A percentile compares a stretch with the other conserved stretches of the same genome.
phyloP scores from a whole-genome alignment of 495 filamentous ascomycete genomes.

The Podospora anserina region DNA sequence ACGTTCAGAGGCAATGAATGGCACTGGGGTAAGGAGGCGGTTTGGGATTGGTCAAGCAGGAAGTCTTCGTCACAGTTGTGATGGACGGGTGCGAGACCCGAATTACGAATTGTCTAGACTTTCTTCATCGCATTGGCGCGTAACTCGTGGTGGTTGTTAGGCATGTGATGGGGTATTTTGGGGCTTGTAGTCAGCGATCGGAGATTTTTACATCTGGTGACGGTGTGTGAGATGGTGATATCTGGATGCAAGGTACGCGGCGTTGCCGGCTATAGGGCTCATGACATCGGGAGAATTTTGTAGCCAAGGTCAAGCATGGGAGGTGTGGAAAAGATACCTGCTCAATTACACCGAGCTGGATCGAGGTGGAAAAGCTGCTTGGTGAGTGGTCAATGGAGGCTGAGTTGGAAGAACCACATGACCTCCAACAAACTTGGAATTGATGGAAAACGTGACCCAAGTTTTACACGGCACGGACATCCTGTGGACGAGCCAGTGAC shows the following conservation, averaged over 20 bases:
- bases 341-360: not conserved
- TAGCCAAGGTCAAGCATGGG: not conserved
- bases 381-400: not conserved
- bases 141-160: not conserved
- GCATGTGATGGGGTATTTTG: not conserved
- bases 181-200: not conserved
- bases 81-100: not conserved
- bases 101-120: not conserved
- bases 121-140: not conserved
- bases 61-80: not conserved
- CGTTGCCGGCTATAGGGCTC: not conserved
- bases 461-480: not conserved
- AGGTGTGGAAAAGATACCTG: not conserved
- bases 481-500: not conserved
- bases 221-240: not conserved
- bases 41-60: not conserved
- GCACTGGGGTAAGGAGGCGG: not conserved
- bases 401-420: not conserved
- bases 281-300: not conserved
- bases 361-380: not conserved
- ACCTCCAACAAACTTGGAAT: not conserved
- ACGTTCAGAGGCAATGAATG: not conserved
- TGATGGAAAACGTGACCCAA: not conserved
- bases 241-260: not conserved
- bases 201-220: not conserved